A percentile compares a stretch with the other conserved stretches of the same genome.
phyloP scores from a whole-genome alignment of 1,284 basidiomycete genomes.

The Cutaneotrichosporon sp. region DNA sequence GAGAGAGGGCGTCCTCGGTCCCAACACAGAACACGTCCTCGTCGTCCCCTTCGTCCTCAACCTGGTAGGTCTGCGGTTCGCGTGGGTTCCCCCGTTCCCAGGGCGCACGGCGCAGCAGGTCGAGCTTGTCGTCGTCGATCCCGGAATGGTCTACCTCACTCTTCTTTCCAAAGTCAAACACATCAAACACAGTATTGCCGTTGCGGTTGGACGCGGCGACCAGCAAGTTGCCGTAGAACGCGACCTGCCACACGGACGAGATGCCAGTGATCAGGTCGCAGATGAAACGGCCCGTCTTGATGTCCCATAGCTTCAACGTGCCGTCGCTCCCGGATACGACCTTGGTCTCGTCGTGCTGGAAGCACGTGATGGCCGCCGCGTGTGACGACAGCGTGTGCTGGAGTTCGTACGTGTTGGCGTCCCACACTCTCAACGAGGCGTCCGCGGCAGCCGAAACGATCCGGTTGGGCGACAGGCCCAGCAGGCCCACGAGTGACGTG shows the following conservation, averaged over 20 bases:
- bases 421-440: constrained; percentile 87
- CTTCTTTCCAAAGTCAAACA: constrained; percentile 47
- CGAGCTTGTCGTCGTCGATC: constrained; percentile 45
- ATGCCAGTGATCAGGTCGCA: constrained; percentile 84
- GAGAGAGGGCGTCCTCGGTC: constrained; percentile 2
- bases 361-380: constrained; percentile 92
- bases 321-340: constrained; percentile 90
- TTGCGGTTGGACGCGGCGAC: constrained; percentile 85
- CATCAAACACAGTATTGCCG: constrained; percentile 62
- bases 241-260: constrained; percentile 91
- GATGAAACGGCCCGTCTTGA: constrained; percentile 75
- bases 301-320: constrained; percentile 96
- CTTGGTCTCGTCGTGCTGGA: constrained; percentile 95
- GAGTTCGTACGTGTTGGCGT: constrained; percentile 74
- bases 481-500: constrained; percentile 80
- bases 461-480: constrained; percentile 80
- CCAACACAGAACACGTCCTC: background rate
- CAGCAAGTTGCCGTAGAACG: constrained; percentile 86
- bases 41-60: constrained; percentile 24
- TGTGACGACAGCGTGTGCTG: constrained; percentile 80
- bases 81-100: constrained; percentile 43
- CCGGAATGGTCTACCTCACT: constrained; percentile 27
- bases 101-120: constrained; percentile 33
- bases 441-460: constrained; percentile 93
- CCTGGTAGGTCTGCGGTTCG: constrained; percentile 39